phyloP scores from a whole-genome alignment of 2,329 filamentous ascomycete genomes.

The Penicillium fuscoglaucum region DNA sequence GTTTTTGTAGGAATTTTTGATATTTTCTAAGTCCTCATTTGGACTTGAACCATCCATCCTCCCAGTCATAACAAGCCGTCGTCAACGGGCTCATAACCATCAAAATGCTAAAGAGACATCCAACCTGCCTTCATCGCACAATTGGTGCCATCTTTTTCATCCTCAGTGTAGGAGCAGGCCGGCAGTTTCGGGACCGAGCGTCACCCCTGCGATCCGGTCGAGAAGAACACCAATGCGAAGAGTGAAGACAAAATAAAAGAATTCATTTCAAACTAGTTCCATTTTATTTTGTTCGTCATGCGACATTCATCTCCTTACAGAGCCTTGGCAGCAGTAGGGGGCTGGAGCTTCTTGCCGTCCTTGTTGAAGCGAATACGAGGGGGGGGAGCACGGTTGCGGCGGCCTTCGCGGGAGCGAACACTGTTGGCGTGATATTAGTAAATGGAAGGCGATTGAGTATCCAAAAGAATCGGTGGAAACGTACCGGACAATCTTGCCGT shows the following conservation, averaged over 20 bases:
- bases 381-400: constrained; percentile 97
- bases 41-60: constrained; percentile 19
- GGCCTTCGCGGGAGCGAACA: constrained; percentile 94
- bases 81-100: constrained; percentile 17
- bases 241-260: constrained; percentile 38
- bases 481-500: constrained; percentile 99
- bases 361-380: constrained; percentile 99
- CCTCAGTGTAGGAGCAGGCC: constrained; percentile 13
- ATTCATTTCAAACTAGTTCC: constrained; percentile 39
- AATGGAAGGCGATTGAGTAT: not conserved
- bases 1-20: constrained; percentile 26
- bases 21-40: constrained; percentile 22
- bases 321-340: constrained; percentile 73
- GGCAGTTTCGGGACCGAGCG: constrained; percentile 11
- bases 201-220: constrained; percentile 17
- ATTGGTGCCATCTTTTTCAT: constrained; percentile 21
- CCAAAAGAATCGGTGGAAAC: constrained; percentile 43
- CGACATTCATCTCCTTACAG: constrained; percentile 37
- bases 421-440: constrained; percentile 50
- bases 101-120: constrained; percentile 12
- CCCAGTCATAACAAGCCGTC: constrained; percentile 25
- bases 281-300: constrained; percentile 37
- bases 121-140: constrained; percentile 13
- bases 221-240: constrained; percentile 34
- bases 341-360: constrained; percentile 99